Evolutionary conservation across 139 green algal species (phyloP).

Genomic region (Chlorella sp.): DNA sequence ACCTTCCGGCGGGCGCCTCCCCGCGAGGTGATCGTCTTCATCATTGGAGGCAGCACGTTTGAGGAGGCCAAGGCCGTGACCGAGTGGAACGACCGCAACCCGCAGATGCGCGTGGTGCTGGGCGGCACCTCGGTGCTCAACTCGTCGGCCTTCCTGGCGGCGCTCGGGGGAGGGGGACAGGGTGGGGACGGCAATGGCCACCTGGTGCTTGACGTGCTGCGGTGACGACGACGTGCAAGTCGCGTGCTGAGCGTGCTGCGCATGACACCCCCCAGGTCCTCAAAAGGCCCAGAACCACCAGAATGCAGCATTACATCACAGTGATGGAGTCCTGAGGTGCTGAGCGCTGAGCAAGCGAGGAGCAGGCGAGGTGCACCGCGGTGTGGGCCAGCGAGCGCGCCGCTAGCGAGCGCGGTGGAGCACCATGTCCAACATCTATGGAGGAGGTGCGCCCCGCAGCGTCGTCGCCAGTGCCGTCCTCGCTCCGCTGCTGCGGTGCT

Average conservation of each 20-base stretch:
- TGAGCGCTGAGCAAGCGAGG: not conserved
- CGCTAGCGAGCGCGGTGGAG: too few species aligned
- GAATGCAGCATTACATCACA: too few species aligned
- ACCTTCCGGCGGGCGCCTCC: conserved; percentile 43
- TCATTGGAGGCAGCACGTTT: conserved; percentile 94
- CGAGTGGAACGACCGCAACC: conserved; percentile 66
- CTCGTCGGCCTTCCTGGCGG: conserved; percentile 52
- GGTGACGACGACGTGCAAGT: too few species aligned
- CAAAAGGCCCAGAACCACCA: too few species aligned
- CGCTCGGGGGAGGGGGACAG: conserved; percentile 11
- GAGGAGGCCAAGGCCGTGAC: conserved; percentile 69
- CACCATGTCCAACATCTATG: conserved; percentile 34
- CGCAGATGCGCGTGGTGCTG: conserved; percentile 63
- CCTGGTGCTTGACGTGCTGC: too few species aligned
- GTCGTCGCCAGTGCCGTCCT: not conserved
- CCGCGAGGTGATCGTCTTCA: conserved; percentile 79
- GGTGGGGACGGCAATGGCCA: too few species aligned
- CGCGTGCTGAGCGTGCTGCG: too few species aligned
- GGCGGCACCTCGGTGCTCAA: conserved; percentile 83
- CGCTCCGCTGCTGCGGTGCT: not conserved
- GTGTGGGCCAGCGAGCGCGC: not conserved
- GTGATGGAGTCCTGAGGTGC: too few species aligned
- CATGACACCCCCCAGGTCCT: too few species aligned
- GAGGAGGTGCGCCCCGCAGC: conserved; percentile 21
- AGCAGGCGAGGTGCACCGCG: not conserved